These are phyloP conservation scores for Sporothrix protearum DNA, from an alignment of 2,329 filamentous ascomycete species.

Conservation along the genomic window DNA sequence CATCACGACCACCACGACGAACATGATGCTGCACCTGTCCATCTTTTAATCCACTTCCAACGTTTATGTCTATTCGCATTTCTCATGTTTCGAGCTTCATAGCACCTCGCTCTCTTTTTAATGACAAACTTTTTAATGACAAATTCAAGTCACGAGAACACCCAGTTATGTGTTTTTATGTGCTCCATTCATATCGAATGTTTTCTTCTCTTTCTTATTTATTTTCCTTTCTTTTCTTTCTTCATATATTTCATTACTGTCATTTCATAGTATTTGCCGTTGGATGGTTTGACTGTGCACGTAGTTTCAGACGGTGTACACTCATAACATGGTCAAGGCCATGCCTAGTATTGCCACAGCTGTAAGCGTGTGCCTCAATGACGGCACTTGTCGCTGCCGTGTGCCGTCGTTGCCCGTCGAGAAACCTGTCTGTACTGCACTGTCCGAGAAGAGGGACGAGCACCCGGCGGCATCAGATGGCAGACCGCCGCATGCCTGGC, in stretches of 20 bases:
- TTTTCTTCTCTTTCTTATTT: too few relatives aligned
- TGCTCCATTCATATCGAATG: background rate
- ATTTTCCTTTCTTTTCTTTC: too few relatives aligned
- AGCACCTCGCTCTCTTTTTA: background rate
- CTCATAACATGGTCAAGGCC: background rate
- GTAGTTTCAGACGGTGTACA: background rate
- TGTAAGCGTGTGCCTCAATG: background rate
- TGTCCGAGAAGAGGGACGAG: conserved; percentile 17
- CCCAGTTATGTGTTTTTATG: background rate
- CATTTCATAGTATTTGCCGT: background rate
- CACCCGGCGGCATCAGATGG: conserved; percentile 24
- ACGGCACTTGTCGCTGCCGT: background rate
- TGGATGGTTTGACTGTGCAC: background rate
- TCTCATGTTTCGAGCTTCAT: background rate
- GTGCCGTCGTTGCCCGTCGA: background rate
- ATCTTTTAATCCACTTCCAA: background rate
- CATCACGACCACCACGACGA: background rate
- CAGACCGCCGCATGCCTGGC: conserved; percentile 27
- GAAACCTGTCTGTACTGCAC: conserved; percentile 9
- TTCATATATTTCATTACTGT: too few relatives aligned
- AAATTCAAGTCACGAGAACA: too few relatives aligned
- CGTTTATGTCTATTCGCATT: background rate
- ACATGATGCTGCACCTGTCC: too few relatives aligned
- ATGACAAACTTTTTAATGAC: background rate
- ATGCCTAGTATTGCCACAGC: background rate